phyloP scores from a whole-genome alignment of 139 green algal species.

The Nannochloris sp. region DNA sequence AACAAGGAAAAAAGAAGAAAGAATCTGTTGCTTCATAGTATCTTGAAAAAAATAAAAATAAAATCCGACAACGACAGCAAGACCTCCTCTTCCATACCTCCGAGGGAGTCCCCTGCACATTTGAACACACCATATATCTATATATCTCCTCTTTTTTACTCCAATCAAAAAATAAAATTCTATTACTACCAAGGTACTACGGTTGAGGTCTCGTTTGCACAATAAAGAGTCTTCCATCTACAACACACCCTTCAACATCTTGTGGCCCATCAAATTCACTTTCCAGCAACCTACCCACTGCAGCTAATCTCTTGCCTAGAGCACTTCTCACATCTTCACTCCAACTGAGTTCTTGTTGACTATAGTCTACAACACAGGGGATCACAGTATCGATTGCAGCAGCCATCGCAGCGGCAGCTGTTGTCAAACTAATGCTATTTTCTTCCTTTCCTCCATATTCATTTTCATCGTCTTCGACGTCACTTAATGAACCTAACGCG shows the following conservation, averaged over 20 bases:
- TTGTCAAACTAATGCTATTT: neutral
- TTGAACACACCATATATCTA: neutral
- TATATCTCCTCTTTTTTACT: too few species aligned
- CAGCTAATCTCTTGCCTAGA: conserved; percentile 41
- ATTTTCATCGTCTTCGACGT: neutral
- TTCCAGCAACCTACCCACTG: conserved; percentile 60
- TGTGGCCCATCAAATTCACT: conserved; percentile 61
- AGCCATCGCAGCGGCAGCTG: too few species aligned
- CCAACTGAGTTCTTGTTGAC: conserved; percentile 32
- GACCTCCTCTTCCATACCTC: too few species aligned
- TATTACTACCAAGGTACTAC: conserved; percentile 6
- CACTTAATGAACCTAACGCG: neutral
- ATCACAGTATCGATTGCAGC: conserved; percentile 12
- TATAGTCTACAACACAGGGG: conserved; percentile 76
- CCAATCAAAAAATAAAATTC: too few species aligned
- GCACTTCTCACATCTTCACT: conserved; percentile 7
- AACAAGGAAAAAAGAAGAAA: too few species aligned
- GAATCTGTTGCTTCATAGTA: too few species aligned
- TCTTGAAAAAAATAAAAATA: too few species aligned
- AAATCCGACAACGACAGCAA: too few species aligned
- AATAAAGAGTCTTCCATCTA: conserved; percentile 61
- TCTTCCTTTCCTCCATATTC: neutral
- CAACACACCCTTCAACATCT: conserved; percentile 89
- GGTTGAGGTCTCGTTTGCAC: conserved; percentile 93
- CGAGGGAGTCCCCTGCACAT: too few species aligned